phyloP scores from a whole-genome alignment of 345 rosid species.

The Arabis alpina region DNA sequence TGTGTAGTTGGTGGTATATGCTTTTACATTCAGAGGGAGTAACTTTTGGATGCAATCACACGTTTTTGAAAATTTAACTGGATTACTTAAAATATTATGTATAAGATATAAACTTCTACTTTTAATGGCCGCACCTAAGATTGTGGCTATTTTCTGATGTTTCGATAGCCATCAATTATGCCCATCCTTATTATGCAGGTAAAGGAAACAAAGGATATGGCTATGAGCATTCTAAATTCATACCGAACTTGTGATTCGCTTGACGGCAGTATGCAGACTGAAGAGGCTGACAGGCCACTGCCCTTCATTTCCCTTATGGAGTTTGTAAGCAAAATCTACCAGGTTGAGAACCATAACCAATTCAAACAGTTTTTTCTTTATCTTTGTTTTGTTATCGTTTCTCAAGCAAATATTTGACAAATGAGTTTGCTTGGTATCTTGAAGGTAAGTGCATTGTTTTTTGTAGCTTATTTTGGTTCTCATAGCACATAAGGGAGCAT shows the following conservation, averaged over 20 bases:
- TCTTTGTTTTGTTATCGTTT: slow-evolving; percentile 10
- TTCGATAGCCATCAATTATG: slow-evolving; percentile 3
- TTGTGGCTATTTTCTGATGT: slow-evolving; percentile 15
- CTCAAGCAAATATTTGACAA: neutral
- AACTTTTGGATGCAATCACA: slow-evolving; percentile 11
- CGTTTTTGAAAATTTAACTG: neutral
- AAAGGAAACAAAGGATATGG: slow-evolving; percentile 90
- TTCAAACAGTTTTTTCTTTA: slow-evolving; percentile 3
- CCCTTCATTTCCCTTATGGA: slow-evolving; percentile 88
- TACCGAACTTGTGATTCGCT: slow-evolving; percentile 57
- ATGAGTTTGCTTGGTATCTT: slow-evolving; percentile 9
- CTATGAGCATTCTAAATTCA: slow-evolving; percentile 71
- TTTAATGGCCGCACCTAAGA: neutral
- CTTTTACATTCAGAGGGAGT: slow-evolving; percentile 9
- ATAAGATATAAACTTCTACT: slow-evolving; percentile 6
- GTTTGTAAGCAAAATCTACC: slow-evolving; percentile 88
- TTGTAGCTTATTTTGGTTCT: neutral
- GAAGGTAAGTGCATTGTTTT: neutral
- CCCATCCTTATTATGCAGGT: slow-evolving; percentile 53
- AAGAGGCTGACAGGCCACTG: slow-evolving; percentile 56
- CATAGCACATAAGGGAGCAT: slow-evolving; percentile 7
- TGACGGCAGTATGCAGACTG: slow-evolving; percentile 64
- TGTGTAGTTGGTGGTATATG: slow-evolving; percentile 18
- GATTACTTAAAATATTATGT: slow-evolving; percentile 5
- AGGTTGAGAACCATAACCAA: slow-evolving; percentile 52